These are phyloP conservation scores for Amanita pallidorosea DNA, from an alignment of 768 basidiomycete species.

Conservation along the genomic window DNA sequence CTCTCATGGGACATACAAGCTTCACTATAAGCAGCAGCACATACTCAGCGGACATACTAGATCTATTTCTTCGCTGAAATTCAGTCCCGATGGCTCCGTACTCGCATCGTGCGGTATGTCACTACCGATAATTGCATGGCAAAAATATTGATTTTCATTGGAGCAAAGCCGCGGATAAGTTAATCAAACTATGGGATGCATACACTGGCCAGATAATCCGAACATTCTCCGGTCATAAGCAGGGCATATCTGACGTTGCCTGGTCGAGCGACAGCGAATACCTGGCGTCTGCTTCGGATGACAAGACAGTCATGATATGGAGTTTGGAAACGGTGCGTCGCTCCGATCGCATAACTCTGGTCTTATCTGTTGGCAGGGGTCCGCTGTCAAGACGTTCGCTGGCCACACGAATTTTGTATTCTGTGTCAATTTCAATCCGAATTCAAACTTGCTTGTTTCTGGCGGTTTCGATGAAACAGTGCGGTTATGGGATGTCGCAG, in stretches of 20 bases:
- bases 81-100: conserved; percentile 73
- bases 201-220: conserved; percentile 62
- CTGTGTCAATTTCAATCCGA: conserved; percentile 85
- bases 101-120: conserved; percentile 77
- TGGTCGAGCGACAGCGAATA: conserved; percentile 80
- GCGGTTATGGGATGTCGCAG: conserved; percentile 90
- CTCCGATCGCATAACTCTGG: conserved; percentile 2
- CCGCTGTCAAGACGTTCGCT: conserved; percentile 51
- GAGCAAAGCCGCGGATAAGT: conserved; percentile 74
- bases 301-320: conserved; percentile 85
- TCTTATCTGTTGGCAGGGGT: conserved; percentile 28
- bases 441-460: conserved; percentile 83
- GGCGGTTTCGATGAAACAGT: conserved; percentile 96
- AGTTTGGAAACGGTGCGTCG: conserved; percentile 49
- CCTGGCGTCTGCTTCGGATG: conserved; percentile 89
- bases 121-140: conserved; percentile 3
- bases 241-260: conserved; percentile 85
- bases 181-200: conserved; percentile 73
- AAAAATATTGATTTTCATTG: conserved; percentile 15
- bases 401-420: conserved; percentile 95
- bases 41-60: conserved; percentile 75
- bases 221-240: conserved; percentile 63
- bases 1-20: background rate
- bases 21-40: conserved; percentile 41
- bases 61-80: conserved; percentile 78